Percentiles rank a stretch among this genome's conserved stretches.
Conservation (phyloP, 2,329 filamentous ascomycete genomes). For the Talaromyces atroroseus region DNA sequence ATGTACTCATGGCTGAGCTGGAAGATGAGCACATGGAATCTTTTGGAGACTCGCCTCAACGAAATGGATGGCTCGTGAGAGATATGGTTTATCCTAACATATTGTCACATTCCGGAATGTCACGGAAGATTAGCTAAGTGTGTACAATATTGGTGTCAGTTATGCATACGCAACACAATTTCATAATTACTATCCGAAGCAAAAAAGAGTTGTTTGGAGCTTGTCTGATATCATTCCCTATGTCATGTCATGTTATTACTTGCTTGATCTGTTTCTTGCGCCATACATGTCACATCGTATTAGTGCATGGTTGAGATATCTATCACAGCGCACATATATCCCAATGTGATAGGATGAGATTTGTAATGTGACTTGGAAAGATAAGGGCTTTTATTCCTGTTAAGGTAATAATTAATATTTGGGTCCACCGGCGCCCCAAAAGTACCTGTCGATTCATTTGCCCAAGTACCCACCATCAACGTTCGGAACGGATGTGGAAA, state of each 20-base stretch:
- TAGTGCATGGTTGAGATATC: too few relatives aligned
- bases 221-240: background rate
- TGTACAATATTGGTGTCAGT: background rate
- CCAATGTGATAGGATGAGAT: background rate
- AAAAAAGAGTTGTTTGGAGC: background rate
- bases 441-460: too few relatives aligned
- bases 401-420: too few relatives aligned
- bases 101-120: background rate
- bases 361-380: background rate
- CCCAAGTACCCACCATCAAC: too few relatives aligned
- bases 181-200: too few relatives aligned
- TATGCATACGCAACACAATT: too few relatives aligned
- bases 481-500: too few relatives aligned
- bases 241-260: background rate
- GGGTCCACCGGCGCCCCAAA: too few relatives aligned
- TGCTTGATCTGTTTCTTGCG: background rate
- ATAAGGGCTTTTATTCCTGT: too few relatives aligned
- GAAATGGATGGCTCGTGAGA: conserved; percentile 10
- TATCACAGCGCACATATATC: too few relatives aligned
- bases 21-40: conserved; percentile 54
- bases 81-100: conserved; percentile 6
- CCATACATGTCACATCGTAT: background rate
- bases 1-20: conserved; percentile 21
- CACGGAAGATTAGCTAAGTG: background rate
- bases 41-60: conserved; percentile 39